Evolutionary conservation across 805 yeast species (phyloP), one percentile per base, ranked within the genome.

Genomic region (Myxozyma kluyveri): DNA sequence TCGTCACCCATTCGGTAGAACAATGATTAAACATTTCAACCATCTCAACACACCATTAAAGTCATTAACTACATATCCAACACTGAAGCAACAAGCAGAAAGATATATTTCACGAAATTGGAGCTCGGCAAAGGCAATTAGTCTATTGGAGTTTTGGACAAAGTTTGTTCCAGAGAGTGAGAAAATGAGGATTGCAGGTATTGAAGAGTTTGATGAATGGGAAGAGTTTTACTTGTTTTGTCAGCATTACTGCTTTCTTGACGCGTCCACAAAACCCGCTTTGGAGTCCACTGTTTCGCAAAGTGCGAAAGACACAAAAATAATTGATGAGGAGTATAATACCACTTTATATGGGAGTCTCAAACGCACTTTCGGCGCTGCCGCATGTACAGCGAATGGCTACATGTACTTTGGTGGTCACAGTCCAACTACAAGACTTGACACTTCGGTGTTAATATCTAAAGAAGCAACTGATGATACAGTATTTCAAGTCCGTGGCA

Each of bases 131-230:
- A 27, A 23, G 4, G 55, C 63, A n/a, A 76, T 75, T 1, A 80
- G 84, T 62, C 68, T 87, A 59, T 72, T 76, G 49, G 77, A 77
- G 29, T 76, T 78, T 57, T 87, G 95, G 95, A 63, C 63, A 12
- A 58, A 69, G 6, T 65, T 75, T 19, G 69, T 82, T 1, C 65
- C 73, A 3, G 56, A 56, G 1, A 70, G 69, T 0, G 63, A 69
- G 4, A 79, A 77, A 59, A 40, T 49, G 0, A 65, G 67, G 37
- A 74, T 87, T 6, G 72, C 71, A 17, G 42, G 63, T 0, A 72
- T 84, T 19, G 95, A 86, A 64, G 78, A 79, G 2, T 87, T 86
- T 67, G 95, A 87, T 65, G 95, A 87, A 68, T 78, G 86, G 80
- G 95, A 86, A 68, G 95, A 86, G 66, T 86, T 86, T 57, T 75